Conservation (phyloP, 371 early-diverging fungal genomes). For the Catenaria anguillulae region DNA sequence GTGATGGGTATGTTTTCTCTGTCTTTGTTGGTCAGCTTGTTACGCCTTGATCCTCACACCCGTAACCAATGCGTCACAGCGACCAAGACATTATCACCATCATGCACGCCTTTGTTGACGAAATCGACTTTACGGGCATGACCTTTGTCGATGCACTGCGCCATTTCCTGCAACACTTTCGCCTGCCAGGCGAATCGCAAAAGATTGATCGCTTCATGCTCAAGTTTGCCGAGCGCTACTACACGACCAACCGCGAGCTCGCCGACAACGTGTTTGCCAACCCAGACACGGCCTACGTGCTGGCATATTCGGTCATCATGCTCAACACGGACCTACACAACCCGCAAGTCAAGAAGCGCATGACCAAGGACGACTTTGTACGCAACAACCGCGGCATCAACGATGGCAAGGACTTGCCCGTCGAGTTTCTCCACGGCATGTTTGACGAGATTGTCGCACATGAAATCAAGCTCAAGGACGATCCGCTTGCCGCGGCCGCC, state of each 20-base stretch:
- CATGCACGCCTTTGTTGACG: conserved; percentile 90
- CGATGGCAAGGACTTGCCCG: conserved; percentile 61
- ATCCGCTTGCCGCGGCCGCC: conserved; percentile 19
- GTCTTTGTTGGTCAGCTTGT: conserved; percentile 10
- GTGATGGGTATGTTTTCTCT: conserved; percentile 42
- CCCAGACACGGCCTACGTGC: conserved; percentile 85
- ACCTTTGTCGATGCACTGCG: conserved; percentile 73
- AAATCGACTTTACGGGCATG: conserved; percentile 63
- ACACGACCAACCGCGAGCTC: conserved; percentile 54
- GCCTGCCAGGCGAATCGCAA: conserved; percentile 95
- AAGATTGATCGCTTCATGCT: conserved; percentile 96
- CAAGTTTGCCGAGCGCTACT: conserved; percentile 88
- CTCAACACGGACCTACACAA: conserved; percentile 94
- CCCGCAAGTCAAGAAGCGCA: conserved; percentile 74
- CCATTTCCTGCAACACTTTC: conserved; percentile 78
- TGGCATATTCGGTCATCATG: conserved; percentile 88
- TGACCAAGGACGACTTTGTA: conserved; percentile 84
- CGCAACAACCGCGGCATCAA: conserved; percentile 89
- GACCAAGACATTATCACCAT: conserved; percentile 73
- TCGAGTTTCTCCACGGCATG: conserved; percentile 46
- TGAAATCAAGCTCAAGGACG: conserved; percentile 88
- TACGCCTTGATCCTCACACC: conserved; percentile 3
- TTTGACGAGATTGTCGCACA: conserved; percentile 67
- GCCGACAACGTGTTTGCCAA: conserved; percentile 43
- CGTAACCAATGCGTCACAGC: neutral